Base-by-base conservation (phyloP, 1,284 basidiomycete species). In the Stygiomarasmius scandens region DNA sequence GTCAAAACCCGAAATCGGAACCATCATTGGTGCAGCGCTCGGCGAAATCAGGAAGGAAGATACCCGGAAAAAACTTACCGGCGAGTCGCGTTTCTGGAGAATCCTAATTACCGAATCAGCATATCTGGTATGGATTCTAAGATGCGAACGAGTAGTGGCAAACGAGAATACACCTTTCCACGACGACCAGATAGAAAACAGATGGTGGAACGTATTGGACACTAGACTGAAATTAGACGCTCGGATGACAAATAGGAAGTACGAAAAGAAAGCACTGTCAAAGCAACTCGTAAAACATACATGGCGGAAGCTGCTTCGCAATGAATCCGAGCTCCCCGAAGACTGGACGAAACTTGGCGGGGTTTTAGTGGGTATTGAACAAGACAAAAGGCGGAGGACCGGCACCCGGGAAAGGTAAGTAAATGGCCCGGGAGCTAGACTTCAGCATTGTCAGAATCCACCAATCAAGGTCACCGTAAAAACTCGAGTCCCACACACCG, bases 141-240 rank as follows among this genome's bases (percentile, higher is more conserved):
- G 65, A 32, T 60, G 56, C 41, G 61, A 66, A 27, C 48, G 61
- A 19, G 61, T 63, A 0, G 65, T 66, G 4, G 49, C 54, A 43
- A 54, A 58, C 0, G 47, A 60, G 10, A 49, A 55, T 16, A n/a
- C 29, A 32, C 29, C 29, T 32, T 32, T 32, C 29, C 12, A 5
- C 6, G 29, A 32, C 6, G 29, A 32, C 6, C 6, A 32, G 29
- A 12, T 60, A 25, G 27, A 36, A 36, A 56, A 58, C 24, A 36
- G 54, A 27, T 64, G 58, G 61, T n/a, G n/a, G 11, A 44, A 44
- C 3, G 34, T 47, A 14, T 50, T 60, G 0, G 51, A 54, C 29
- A 19, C 12, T 0, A 22, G 59, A 20, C 14, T 63, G 12, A 29
- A 54, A 22, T 27, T 62, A 1, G 61, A 62, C 19, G 27, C 51